Percentiles rank a stretch among this genome's conserved stretches.
Conservation (phyloP, 2,329 filamentous ascomycete species). For the Nothophoma quercina region DNA sequence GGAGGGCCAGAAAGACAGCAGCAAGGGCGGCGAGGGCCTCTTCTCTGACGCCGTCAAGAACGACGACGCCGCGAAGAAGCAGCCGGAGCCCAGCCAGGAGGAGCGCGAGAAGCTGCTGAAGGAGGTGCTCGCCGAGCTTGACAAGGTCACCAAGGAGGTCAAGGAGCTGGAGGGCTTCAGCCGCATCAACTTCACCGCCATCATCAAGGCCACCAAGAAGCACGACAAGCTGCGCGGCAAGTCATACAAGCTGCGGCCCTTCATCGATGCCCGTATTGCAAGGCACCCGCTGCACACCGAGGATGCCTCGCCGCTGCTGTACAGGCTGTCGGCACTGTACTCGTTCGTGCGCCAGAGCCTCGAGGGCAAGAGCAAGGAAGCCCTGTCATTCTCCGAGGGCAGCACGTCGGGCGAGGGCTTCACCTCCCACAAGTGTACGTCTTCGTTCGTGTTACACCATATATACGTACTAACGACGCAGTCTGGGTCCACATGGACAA, state of each 20-base stretch:
- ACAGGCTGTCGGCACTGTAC: conserved; percentile 91
- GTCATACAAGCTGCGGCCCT: conserved; percentile 85
- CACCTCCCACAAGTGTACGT: conserved; percentile 83
- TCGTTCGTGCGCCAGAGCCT: conserved; percentile 88
- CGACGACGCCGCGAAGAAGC: conserved; percentile 33
- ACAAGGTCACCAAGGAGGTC: conserved; percentile 86
- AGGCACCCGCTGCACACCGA: conserved; percentile 94
- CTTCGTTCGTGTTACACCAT: too few species aligned
- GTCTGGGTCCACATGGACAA: conserved; percentile 98
- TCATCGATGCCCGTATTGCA: conserved; percentile 90
- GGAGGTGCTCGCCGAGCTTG: conserved; percentile 80
- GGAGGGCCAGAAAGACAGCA: conserved; percentile 5
- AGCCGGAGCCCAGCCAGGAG: conserved; percentile 41
- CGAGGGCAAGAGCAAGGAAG: conserved; percentile 62
- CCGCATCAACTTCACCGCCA: conserved; percentile 95
- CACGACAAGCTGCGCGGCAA: conserved; percentile 92
- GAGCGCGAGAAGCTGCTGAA: conserved; percentile 65
- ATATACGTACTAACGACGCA: conserved; percentile 39
- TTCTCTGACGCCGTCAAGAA: conserved; percentile 20
- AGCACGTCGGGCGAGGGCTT: conserved; percentile 68
- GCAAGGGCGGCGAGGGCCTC: conserved; percentile 18
- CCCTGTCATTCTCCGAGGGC: conserved; percentile 55
- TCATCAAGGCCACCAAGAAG: conserved; percentile 98
- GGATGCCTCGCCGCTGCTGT: conserved; percentile 87
- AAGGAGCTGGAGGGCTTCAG: conserved; percentile 95